Evolutionary conservation across 208 protist species (phyloP).

Genomic region (Angomonas desouzai): DNA sequence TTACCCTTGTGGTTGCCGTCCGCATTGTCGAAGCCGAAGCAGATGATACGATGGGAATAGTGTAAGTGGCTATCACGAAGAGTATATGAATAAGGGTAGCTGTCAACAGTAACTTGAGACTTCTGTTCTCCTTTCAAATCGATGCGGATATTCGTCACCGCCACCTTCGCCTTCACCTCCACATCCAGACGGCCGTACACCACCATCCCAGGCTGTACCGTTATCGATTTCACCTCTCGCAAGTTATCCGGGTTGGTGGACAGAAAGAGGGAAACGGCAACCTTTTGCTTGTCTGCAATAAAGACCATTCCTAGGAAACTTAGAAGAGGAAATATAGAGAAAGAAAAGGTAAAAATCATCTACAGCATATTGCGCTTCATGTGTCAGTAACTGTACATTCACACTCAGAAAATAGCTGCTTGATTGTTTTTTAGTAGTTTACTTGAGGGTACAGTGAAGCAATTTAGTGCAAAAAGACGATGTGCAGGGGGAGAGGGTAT

Average conservation of each 20-base stretch:
- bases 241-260: neutral
- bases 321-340: too few species aligned
- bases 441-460: too few species aligned
- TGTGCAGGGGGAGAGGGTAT: too few species aligned
- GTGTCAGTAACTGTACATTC: too few species aligned
- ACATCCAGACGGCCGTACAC: conserved; percentile 4
- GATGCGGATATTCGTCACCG: neutral
- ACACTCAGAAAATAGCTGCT: too few species aligned
- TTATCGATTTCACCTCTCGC: neutral
- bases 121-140: neutral
- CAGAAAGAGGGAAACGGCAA: neutral
- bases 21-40: conserved; percentile 2
- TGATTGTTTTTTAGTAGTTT: too few species aligned
- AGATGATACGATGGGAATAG: conserved; percentile 1
- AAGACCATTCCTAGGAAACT: neutral
- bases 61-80: neutral
- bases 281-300: conserved; percentile 1
- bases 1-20: neutral
- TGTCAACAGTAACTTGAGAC: neutral
- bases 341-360: too few species aligned
- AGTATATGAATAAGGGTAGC: neutral
- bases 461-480: too few species aligned
- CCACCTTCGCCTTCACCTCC: neutral
- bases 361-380: too few species aligned
- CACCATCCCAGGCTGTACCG: neutral